Conservation (phyloP, 306 rosid species). For the Elaeagnus macrophylla region DNA sequence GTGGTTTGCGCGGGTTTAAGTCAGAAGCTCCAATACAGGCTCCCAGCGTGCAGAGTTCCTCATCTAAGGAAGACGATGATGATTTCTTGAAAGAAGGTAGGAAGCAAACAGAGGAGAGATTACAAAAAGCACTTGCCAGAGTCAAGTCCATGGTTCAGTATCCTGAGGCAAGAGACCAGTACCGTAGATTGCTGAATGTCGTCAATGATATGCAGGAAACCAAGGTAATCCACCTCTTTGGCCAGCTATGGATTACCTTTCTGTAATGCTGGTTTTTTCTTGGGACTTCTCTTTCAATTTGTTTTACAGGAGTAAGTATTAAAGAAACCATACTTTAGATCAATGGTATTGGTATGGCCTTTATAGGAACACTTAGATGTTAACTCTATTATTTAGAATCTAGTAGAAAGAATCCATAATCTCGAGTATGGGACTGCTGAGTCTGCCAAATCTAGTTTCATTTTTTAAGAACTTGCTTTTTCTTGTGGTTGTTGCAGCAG, state of each 20-base stretch:
- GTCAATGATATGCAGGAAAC: slow-evolving; percentile 52
- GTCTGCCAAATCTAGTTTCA: background rate
- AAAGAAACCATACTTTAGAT: too few species aligned
- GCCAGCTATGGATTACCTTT: background rate
- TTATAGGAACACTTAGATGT: too few species aligned
- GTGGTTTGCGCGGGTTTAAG: slow-evolving; percentile 81
- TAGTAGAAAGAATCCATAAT: too few species aligned
- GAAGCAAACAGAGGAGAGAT: slow-evolving; percentile 72
- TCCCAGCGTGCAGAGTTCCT: slow-evolving; percentile 28
- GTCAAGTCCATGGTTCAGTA: slow-evolving; percentile 89
- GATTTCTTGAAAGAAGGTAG: slow-evolving; percentile 72
- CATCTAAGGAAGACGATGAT: slow-evolving; percentile 49
- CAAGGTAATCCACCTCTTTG: slow-evolving; percentile 40
- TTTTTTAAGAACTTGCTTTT: background rate
- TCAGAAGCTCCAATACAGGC: slow-evolving; percentile 40
- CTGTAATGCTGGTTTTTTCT: background rate
- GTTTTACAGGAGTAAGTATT: too few species aligned
- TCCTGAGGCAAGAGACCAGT: slow-evolving; percentile 89
- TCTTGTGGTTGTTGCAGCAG: slow-evolving; percentile 25
- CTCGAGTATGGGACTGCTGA: too few species aligned
- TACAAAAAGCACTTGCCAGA: slow-evolving; percentile 77
- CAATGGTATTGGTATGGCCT: too few species aligned
- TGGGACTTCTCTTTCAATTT: background rate
- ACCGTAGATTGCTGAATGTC: slow-evolving; percentile 59
- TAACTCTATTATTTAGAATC: too few species aligned